Percentiles rank a stretch among this genome's conserved stretches.
Conservation (phyloP, 2,329 filamentous ascomycete genomes). For the Colletotrichum sidae region DNA sequence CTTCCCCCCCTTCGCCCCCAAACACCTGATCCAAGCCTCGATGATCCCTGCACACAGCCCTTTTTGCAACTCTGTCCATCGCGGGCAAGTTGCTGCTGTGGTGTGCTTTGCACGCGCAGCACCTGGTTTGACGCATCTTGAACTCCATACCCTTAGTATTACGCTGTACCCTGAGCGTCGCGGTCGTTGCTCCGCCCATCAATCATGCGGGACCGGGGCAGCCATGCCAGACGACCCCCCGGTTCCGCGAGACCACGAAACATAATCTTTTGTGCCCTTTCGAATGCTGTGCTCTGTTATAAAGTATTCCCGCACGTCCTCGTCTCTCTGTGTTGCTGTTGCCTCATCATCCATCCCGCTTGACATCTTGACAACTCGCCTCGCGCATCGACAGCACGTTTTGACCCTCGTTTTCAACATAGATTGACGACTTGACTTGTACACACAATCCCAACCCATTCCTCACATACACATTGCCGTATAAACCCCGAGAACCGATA, state of each 20-base stretch:
- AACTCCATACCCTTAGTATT: too few relatives aligned
- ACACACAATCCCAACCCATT: too few relatives aligned
- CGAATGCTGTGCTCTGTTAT: constrained; percentile 15
- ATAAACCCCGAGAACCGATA: background rate
- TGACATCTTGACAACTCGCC: background rate
- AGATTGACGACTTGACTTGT: too few relatives aligned
- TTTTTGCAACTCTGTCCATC: background rate
- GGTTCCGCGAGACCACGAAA: constrained; percentile 13
- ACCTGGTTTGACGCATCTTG: too few relatives aligned
- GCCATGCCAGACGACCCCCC: background rate
- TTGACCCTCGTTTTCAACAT: too few relatives aligned
- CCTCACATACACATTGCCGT: too few relatives aligned
- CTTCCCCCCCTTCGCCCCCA: too few relatives aligned
- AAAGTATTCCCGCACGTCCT: constrained; percentile 22
- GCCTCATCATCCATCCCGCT: background rate
- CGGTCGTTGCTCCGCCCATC: background rate
- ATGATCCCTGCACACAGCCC: constrained; percentile 15
- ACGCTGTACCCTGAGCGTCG: background rate
- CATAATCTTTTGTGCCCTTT: constrained; percentile 16
- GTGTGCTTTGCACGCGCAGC: too few relatives aligned
- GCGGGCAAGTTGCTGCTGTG: too few relatives aligned
- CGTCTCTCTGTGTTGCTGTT: background rate
- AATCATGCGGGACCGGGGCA: constrained; percentile 17
- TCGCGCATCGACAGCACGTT: background rate
- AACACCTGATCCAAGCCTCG: constrained; percentile 32